Conservation (phyloP, 2,329 filamentous ascomycete species). For the Sclerotinia subarctica region DNA sequence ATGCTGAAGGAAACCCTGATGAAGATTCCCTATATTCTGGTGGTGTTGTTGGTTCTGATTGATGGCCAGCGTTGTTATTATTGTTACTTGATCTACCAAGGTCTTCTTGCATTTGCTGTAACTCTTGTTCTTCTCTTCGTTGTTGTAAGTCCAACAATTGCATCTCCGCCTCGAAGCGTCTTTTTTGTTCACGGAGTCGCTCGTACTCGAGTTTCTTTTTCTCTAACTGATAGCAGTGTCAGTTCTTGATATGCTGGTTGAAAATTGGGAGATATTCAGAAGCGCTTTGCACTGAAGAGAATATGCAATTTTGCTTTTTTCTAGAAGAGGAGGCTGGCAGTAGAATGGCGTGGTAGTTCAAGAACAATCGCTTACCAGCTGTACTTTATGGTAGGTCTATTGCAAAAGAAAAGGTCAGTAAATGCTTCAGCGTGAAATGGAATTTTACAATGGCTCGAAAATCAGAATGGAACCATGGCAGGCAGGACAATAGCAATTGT, state of each 20-base stretch:
- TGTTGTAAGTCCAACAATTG: conserved; percentile 83
- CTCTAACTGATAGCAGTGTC: conserved; percentile 65
- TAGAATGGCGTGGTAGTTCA: neutral
- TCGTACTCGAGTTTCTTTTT: conserved; percentile 94
- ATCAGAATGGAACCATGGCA: neutral
- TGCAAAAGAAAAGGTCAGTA: conserved; percentile 26
- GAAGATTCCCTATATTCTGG: conserved; percentile 79
- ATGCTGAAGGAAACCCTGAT: conserved; percentile 71
- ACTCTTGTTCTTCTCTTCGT: conserved; percentile 76
- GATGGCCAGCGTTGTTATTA: conserved; percentile 57
- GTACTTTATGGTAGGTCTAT: conserved; percentile 67
- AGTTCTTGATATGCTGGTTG: conserved; percentile 32
- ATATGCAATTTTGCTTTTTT: conserved; percentile 17
- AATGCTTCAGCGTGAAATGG: conserved; percentile 19
- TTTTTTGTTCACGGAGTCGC: conserved; percentile 81
- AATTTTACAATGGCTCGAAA: neutral
- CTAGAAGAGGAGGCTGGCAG: neutral
- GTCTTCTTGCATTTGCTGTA: conserved; percentile 80
- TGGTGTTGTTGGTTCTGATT: conserved; percentile 93
- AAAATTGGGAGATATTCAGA: neutral
- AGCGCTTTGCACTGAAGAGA: conserved; percentile 9
- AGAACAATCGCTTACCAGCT: conserved; percentile 60
- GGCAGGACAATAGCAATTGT: conserved; percentile 27
- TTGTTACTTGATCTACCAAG: conserved; percentile 53
- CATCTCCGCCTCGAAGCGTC: conserved; percentile 89